phyloP scores from a whole-genome alignment of 2,329 filamentous ascomycete genomes.

The Alternaria sp. region DNA sequence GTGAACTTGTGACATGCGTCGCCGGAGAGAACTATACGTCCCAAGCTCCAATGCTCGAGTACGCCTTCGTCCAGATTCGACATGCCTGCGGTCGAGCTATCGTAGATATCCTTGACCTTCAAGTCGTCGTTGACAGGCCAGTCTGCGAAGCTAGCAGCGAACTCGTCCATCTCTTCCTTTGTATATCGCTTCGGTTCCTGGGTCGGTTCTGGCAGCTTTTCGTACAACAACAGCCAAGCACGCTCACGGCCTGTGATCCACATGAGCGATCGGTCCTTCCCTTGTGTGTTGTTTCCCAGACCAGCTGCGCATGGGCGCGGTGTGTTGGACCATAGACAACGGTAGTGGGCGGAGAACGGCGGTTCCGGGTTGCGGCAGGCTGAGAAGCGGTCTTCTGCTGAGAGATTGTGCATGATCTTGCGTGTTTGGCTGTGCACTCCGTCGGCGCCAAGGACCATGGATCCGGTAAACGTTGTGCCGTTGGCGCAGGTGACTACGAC shows the following conservation, averaged over 20 bases:
- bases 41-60: slow-evolving; percentile 2
- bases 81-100: slow-evolving; percentile 1
- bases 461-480: background rate
- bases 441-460: background rate
- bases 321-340: background rate
- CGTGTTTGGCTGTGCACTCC: slow-evolving; percentile 2
- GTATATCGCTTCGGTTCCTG: background rate
- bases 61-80: background rate
- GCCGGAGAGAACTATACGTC: background rate
- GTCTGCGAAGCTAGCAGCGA: background rate
- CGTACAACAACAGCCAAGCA: slow-evolving; percentile 1
- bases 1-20: slow-evolving; percentile 7
- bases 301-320: background rate
- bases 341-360: background rate
- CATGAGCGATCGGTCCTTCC: background rate
- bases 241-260: background rate
- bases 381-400: background rate
- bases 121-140: slow-evolving; percentile 2
- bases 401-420: slow-evolving; percentile 1
- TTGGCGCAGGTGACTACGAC: background rate
- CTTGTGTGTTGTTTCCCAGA: background rate
- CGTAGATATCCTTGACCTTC: background rate
- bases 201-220: background rate
- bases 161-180: background rate
- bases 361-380: background rate